phyloP scores from a whole-genome alignment of 768 basidiomycete species.

The Boletellus ananas region DNA sequence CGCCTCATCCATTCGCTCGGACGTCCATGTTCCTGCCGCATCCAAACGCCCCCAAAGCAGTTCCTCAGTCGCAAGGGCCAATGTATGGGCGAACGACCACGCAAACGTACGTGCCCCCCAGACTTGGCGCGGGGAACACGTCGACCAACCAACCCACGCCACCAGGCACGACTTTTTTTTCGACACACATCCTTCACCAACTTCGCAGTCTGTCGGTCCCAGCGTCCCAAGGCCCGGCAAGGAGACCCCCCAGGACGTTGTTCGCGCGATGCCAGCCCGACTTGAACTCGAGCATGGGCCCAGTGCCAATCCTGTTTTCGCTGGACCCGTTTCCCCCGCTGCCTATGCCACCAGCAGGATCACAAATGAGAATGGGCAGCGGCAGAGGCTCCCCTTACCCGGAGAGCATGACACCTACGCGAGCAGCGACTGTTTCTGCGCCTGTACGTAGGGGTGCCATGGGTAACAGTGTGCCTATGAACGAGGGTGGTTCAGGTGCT shows the following conservation, averaged over 20 bases:
- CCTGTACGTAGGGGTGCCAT: constrained; percentile 22
- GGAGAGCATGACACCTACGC: constrained; percentile 15
- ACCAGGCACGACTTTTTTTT: constrained; percentile 28
- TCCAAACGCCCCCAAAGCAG: constrained; percentile 49
- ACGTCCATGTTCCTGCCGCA: constrained; percentile 50
- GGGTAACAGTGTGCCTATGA: not conserved
- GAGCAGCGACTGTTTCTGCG: constrained; percentile 32
- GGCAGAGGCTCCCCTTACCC: not conserved
- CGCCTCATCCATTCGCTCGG: constrained; percentile 29
- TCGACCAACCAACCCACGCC: constrained; percentile 1
- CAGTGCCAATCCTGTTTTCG: constrained; percentile 60
- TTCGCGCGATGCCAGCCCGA: constrained; percentile 57
- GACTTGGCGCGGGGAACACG: constrained; percentile 5
- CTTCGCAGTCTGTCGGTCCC: constrained; percentile 18
- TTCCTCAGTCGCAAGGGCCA: constrained; percentile 39
- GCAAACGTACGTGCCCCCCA: constrained; percentile 17
- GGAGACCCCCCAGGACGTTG: constrained; percentile 41
- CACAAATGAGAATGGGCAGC: not conserved
- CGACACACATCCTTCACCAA: constrained; percentile 25
- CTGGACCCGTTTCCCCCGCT: constrained; percentile 44
- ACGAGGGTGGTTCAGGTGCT: not conserved
- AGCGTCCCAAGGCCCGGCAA: constrained; percentile 19
- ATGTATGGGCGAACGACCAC: constrained; percentile 49
- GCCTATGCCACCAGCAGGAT: constrained; percentile 5
- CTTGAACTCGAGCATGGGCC: constrained; percentile 44